Percentiles rank a stretch among this genome's conserved stretches.
Evolutionary conservation across 1,139 yeast genomes (phyloP).

Genomic region (Kazachstania sp.): DNA sequence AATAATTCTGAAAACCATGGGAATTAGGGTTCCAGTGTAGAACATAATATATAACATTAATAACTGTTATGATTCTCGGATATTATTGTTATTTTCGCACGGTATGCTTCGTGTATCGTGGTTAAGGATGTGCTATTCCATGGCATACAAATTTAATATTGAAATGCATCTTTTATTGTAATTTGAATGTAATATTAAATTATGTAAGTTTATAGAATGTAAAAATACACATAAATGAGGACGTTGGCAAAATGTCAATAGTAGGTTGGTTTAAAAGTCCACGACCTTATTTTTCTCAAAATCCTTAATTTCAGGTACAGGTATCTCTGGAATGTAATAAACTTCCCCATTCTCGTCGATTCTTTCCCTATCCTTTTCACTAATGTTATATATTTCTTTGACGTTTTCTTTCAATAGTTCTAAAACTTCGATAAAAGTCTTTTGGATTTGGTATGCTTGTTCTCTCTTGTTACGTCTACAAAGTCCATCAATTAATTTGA

Average conservation of each 20-base stretch:
- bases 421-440: conserved; percentile 51
- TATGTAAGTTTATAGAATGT: background rate
- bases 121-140: too few relatives aligned
- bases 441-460: conserved; percentile 78
- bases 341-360: conserved; percentile 81
- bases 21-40: background rate
- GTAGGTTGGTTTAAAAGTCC: conserved; percentile 38
- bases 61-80: too few relatives aligned
- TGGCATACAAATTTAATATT: too few relatives aligned
- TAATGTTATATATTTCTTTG: conserved; percentile 67
- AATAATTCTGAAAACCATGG: conserved; percentile 16
- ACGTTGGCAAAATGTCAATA: too few relatives aligned
- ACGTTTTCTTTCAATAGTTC: conserved; percentile 49
- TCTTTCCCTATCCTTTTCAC: conserved; percentile 81
- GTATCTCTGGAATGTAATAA: conserved; percentile 65
- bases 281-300: conserved; percentile 50
- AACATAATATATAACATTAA: too few relatives aligned
- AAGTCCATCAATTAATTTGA: conserved; percentile 64
- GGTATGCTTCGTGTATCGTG: too few relatives aligned
- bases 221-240: background rate
- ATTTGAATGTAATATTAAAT: too few relatives aligned
- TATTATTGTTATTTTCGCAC: too few relatives aligned
- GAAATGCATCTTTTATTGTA: too few relatives aligned
- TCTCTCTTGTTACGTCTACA: conserved; percentile 63
- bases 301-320: conserved; percentile 51